These are phyloP conservation scores for Fraxinus anomala DNA, from an alignment of 257 asterid genomes.

Conservation along the genomic window DNA sequence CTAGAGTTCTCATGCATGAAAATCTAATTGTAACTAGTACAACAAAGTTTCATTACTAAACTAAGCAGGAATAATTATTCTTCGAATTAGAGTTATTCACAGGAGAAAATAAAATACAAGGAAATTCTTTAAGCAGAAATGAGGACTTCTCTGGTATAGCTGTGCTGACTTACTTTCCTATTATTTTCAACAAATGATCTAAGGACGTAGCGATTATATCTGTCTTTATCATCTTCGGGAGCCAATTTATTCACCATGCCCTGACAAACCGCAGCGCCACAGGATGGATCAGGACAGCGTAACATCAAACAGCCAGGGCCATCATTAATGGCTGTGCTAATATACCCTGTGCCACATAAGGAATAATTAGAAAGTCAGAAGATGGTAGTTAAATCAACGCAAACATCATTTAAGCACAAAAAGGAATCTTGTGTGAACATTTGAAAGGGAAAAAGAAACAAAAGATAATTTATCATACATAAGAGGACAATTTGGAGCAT, in stretches of 20 bases:
- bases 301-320: conserved; percentile 95
- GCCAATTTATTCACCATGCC: conserved; percentile 81
- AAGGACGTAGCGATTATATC: conserved; percentile 68
- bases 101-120: not conserved
- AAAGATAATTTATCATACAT: not conserved
- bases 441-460: not conserved
- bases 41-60: not conserved
- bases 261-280: conserved; percentile 79
- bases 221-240: conserved; percentile 57
- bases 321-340: conserved; percentile 72
- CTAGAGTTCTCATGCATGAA: not conserved
- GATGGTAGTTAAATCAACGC: not conserved
- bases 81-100: not conserved
- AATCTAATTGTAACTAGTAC: conserved; percentile 15
- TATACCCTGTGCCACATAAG: conserved; percentile 64
- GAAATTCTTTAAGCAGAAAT: not conserved
- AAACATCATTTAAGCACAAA: conserved; percentile 9
- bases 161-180: conserved; percentile 62
- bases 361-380: conserved; percentile 25
- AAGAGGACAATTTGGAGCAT: not conserved
- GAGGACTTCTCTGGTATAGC: conserved; percentile 17
- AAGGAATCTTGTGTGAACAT: not conserved
- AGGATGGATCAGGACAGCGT: conserved; percentile 96
- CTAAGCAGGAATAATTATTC: not conserved
- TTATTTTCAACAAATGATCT: conserved; percentile 87